Evolutionary conservation across 2,329 filamentous ascomycete species (phyloP).

Genomic region (Orbilia oligospora): DNA sequence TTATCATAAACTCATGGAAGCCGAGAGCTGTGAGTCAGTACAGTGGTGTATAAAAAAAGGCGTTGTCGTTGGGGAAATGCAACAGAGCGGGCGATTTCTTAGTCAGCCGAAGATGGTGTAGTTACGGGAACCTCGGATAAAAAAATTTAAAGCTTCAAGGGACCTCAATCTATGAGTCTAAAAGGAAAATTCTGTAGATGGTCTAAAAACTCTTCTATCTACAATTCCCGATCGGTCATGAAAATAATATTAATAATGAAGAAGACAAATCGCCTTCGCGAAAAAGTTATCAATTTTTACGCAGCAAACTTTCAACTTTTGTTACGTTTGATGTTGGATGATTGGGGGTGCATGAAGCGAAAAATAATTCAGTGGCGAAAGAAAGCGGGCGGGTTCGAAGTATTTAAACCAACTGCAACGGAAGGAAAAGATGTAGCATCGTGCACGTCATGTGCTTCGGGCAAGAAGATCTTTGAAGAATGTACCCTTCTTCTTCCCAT

Average conservation of each 20-base stretch:
- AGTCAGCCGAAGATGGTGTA: constrained; percentile 7
- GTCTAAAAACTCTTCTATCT: not conserved
- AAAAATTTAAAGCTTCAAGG: not conserved
- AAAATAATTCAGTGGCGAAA: not conserved
- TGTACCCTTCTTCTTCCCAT: constrained; percentile 20
- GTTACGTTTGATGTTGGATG: constrained; percentile 10
- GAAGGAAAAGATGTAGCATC: not conserved
- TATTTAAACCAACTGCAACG: constrained; percentile 43
- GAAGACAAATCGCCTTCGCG: not conserved
- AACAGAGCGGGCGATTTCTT: constrained; percentile 23
- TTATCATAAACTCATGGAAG: constrained; percentile 29
- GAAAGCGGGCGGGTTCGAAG: constrained; percentile 12
- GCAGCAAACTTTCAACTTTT: not conserved
- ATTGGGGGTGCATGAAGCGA: not conserved
- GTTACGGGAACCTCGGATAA: constrained; percentile 19
- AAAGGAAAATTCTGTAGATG: not conserved
- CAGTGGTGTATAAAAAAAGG: not conserved
- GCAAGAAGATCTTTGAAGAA: constrained; percentile 35
- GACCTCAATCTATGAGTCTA: not conserved
- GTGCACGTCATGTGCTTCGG: constrained; percentile 26
- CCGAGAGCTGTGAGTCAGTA: no score
- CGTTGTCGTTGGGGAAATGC: constrained; percentile 36
- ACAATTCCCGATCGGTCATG: constrained; percentile 6
- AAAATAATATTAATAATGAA: not conserved
- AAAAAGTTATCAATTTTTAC: constrained; percentile 11